Evolutionary conservation across 2,329 filamentous ascomycete genomes (phyloP).

Genomic region (Xylariaceae sp.): DNA sequence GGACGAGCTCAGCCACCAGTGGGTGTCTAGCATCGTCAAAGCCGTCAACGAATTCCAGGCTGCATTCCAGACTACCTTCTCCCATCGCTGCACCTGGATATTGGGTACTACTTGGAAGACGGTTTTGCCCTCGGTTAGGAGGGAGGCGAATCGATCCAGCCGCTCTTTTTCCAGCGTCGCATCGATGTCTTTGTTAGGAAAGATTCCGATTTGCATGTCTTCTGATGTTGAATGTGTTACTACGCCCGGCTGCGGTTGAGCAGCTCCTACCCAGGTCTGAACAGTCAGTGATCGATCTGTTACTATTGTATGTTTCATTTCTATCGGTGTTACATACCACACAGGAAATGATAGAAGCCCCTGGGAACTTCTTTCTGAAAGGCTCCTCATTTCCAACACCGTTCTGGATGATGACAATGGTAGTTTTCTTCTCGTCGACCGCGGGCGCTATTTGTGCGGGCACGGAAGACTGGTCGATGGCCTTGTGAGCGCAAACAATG

Average conservation of each 20-base stretch:
- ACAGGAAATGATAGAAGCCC: constrained; percentile 50
- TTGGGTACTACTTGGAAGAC: constrained; percentile 47
- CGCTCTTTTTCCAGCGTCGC: constrained; percentile 30
- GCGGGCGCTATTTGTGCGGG: constrained; percentile 32
- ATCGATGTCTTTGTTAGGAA: constrained; percentile 35
- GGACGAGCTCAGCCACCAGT: constrained; percentile 44
- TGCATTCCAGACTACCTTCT: constrained; percentile 58
- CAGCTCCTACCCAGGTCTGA: constrained; percentile 51
- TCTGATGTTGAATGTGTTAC: constrained; percentile 50
- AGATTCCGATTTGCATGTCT: constrained; percentile 52
- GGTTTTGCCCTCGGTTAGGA: constrained; percentile 41
- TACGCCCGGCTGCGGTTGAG: constrained; percentile 45
- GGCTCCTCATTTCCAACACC: constrained; percentile 58
- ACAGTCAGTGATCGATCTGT: too few relatives aligned
- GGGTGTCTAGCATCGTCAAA: constrained; percentile 49
- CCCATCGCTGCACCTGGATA: constrained; percentile 55
- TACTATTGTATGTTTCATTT: too few relatives aligned
- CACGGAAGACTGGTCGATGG: constrained; percentile 39
- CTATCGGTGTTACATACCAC: constrained; percentile 39
- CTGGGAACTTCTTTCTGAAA: constrained; percentile 45
- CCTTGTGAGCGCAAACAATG: constrained; percentile 54
- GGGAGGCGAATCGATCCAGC: constrained; percentile 37
- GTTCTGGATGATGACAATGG: constrained; percentile 59
- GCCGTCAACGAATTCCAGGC: constrained; percentile 60
- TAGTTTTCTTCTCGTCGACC: constrained; percentile 40